Evolutionary conservation across 108 stramenopile species (phyloP).

Genomic region (Nannochloropsis granulata): DNA sequence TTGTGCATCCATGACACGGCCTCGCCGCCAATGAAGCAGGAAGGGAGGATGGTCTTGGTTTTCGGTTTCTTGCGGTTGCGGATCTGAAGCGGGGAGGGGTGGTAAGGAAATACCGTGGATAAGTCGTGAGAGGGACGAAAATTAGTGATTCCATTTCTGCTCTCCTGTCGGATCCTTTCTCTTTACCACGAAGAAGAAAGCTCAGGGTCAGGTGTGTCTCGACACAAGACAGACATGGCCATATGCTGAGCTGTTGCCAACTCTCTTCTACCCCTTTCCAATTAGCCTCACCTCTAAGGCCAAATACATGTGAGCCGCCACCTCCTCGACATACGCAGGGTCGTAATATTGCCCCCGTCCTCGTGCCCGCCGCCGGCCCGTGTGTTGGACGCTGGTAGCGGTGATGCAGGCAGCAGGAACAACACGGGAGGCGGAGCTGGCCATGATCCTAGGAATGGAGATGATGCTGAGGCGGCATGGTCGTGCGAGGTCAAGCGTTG

Average conservation of each 20-base stretch:
- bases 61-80: not conserved
- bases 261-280: too few species aligned
- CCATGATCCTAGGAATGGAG: too few species aligned
- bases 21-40: conserved; percentile 5
- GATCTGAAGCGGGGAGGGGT: not conserved
- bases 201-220: too few species aligned
- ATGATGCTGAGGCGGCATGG: too few species aligned
- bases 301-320: not conserved
- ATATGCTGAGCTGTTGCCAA: too few species aligned
- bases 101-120: too few species aligned
- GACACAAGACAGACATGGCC: too few species aligned
- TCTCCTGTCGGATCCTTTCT: too few species aligned
- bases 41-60: not conserved
- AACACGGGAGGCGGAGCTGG: too few species aligned
- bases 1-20: not conserved
- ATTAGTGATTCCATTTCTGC: not conserved
- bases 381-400: not conserved
- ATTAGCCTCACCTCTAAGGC: not conserved
- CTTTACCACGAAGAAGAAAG: too few species aligned
- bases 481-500: too few species aligned
- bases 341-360: not conserved
- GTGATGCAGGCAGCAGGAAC: too few species aligned
- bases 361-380: not conserved
- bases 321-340: not conserved
- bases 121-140: not conserved